Conservation (phyloP, 2,329 filamentous ascomycete species). For the Arthrobotrys megalospora region DNA sequence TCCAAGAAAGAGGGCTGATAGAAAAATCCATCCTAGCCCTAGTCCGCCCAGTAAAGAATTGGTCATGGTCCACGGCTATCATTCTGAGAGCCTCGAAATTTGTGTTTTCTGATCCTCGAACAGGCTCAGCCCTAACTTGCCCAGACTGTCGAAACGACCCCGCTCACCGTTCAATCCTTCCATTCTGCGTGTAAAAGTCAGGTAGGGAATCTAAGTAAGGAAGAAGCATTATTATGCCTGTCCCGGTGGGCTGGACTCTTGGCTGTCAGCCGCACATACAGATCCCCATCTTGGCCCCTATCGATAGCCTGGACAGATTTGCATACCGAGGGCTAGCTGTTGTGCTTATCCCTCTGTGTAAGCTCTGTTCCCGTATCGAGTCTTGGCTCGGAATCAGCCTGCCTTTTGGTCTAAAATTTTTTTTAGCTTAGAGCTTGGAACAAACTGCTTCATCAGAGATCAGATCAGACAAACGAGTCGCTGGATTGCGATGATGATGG, state of each 20-base stretch:
- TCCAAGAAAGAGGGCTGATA: constrained; percentile 47
- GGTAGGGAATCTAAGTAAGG: constrained; percentile 5
- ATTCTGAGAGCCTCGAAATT: constrained; percentile 29
- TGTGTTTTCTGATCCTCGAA: constrained; percentile 59
- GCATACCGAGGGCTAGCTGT: constrained; percentile 10
- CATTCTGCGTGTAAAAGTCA: constrained; percentile 9
- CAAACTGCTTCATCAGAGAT: neutral
- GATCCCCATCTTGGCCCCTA: constrained; percentile 24
- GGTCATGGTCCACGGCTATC: constrained; percentile 35
- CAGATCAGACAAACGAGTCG: neutral
- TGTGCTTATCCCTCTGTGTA: constrained; percentile 38
- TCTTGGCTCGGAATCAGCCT: constrained; percentile 30
- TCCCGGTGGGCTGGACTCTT: constrained; percentile 32
- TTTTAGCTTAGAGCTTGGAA: neutral
- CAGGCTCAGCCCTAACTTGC: constrained; percentile 59
- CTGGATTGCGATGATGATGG: too few species aligned
- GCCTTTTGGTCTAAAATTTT: neutral
- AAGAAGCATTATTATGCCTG: constrained; percentile 29
- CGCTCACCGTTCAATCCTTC: constrained; percentile 38
- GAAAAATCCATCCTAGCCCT: constrained; percentile 21
- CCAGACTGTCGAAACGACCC: constrained; percentile 42
- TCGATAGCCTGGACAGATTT: constrained; percentile 29
- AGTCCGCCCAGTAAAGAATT: constrained; percentile 42
- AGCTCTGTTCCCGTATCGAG: constrained; percentile 9
- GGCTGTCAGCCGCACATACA: constrained; percentile 57